phyloP scores from a whole-genome alignment of 805 yeast genomes.

The Metschnikowia picachoensis region DNA sequence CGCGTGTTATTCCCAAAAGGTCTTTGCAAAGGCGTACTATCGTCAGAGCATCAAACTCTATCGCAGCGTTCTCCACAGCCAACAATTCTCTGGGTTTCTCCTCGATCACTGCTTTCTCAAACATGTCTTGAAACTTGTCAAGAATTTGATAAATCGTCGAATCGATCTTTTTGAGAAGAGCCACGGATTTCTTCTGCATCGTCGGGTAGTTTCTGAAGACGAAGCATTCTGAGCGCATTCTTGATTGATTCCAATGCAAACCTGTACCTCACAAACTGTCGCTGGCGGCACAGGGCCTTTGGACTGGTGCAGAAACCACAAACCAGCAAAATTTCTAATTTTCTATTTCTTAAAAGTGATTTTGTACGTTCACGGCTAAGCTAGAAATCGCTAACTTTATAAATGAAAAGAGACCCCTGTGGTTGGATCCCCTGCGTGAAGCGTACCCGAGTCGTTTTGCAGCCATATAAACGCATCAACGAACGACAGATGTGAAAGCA shows the following conservation, averaged over 20 bases:
- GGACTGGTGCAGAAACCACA: too few relatives aligned
- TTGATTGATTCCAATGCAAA: neutral
- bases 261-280: neutral
- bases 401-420: too few relatives aligned
- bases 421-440: too few relatives aligned
- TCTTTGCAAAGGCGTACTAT: constrained; percentile 54
- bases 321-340: too few relatives aligned
- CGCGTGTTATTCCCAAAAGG: constrained; percentile 44
- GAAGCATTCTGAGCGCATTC: too few relatives aligned
- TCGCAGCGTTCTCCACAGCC: constrained; percentile 53
- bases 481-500: too few relatives aligned
- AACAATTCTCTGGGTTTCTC: constrained; percentile 39
- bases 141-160: constrained; percentile 48
- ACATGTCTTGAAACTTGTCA: constrained; percentile 49
- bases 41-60: constrained; percentile 49
- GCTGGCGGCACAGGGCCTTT: too few relatives aligned
- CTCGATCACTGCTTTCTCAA: constrained; percentile 43
- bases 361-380: too few relatives aligned
- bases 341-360: too few relatives aligned
- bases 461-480: too few relatives aligned
- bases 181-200: constrained; percentile 46
- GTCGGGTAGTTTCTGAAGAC: neutral
- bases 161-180: constrained; percentile 46
- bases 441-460: too few relatives aligned
- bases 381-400: too few relatives aligned